Evolutionary conservation across 805 yeast genomes (phyloP).

Genomic region (Scheffersomyces amazonensis): DNA sequence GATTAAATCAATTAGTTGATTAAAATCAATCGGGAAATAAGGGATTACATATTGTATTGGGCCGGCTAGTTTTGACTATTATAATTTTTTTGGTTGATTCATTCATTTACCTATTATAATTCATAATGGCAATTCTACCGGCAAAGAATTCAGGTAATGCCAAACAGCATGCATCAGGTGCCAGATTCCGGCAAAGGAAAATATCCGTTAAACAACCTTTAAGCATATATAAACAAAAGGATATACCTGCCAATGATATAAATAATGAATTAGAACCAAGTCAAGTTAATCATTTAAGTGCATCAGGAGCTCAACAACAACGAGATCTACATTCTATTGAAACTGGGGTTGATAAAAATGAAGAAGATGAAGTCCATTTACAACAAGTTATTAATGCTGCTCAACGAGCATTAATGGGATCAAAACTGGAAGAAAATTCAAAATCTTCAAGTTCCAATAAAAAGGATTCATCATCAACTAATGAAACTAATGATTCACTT

Average conservation of each 20-base stretch:
- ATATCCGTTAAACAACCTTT: conserved; percentile 88
- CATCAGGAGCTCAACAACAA: conserved; percentile 56
- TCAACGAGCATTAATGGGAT: conserved; percentile 53
- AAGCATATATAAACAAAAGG: conserved; percentile 71
- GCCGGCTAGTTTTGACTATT: too few relatives aligned
- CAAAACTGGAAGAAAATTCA: conserved; percentile 24
- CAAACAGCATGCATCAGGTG: conserved; percentile 41
- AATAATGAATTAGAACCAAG: conserved; percentile 39
- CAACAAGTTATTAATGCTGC: conserved; percentile 87
- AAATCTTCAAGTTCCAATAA: conserved; percentile 1
- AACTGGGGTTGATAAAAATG: conserved; percentile 97
- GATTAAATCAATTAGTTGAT: too few relatives aligned
- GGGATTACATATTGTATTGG: too few relatives aligned
- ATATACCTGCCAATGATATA: conserved; percentile 71
- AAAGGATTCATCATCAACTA: conserved; percentile 1
- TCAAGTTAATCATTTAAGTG: conserved; percentile 38
- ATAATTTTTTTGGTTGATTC: background rate
- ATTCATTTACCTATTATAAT: too few relatives aligned
- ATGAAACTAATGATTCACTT: conserved; percentile 10
- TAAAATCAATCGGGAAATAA: too few relatives aligned
- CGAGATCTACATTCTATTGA: conserved; percentile 88
- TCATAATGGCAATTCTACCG: conserved; percentile 38
- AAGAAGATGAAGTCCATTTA: conserved; percentile 94
- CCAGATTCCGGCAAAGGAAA: conserved; percentile 91
- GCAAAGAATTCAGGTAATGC: conserved; percentile 26